These are phyloP conservation scores for Rheum nobile DNA, from an alignment of 148 eudicot genomes.

Conservation along the genomic window DNA sequence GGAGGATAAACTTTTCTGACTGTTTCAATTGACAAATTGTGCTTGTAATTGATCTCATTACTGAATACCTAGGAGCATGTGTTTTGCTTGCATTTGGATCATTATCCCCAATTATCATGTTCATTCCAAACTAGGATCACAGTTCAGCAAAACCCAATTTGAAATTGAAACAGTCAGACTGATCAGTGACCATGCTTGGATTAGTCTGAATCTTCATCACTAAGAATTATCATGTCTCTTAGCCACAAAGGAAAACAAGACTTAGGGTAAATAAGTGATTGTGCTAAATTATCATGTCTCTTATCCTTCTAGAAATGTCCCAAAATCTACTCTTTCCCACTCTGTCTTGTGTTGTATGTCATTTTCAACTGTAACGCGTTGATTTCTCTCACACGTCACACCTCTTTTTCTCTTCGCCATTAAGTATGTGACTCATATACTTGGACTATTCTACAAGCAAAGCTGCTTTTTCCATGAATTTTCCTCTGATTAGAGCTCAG, in stretches of 20 bases:
- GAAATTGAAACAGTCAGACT: too few relatives aligned
- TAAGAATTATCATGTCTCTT: too few relatives aligned
- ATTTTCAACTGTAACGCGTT: neutral
- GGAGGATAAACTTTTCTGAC: neutral
- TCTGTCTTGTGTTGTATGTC: neutral
- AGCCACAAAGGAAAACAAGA: too few relatives aligned
- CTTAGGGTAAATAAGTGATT: too few relatives aligned
- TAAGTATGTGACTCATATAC: constrained; percentile 2
- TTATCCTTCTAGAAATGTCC: neutral
- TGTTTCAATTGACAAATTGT: neutral
- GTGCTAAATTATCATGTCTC: too few relatives aligned
- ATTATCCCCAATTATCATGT: too few relatives aligned
- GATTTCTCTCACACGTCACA: neutral
- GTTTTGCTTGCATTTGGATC: neutral
- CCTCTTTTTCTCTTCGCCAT: neutral
- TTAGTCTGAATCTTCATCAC: too few relatives aligned
- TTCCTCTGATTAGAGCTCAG: constrained; percentile 20
- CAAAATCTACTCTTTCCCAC: neutral
- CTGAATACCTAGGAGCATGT: too few relatives aligned
- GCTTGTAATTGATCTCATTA: neutral
- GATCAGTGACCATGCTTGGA: too few relatives aligned
- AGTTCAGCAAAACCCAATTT: too few relatives aligned
- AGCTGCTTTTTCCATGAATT: constrained; percentile 31
- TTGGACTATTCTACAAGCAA: constrained; percentile 74
- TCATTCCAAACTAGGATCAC: too few relatives aligned